A percentile compares a stretch with the other conserved stretches of the same genome.
phyloP scores from a whole-genome alignment of 2,329 filamentous ascomycete species.

The Zymoseptoria tritici region DNA sequence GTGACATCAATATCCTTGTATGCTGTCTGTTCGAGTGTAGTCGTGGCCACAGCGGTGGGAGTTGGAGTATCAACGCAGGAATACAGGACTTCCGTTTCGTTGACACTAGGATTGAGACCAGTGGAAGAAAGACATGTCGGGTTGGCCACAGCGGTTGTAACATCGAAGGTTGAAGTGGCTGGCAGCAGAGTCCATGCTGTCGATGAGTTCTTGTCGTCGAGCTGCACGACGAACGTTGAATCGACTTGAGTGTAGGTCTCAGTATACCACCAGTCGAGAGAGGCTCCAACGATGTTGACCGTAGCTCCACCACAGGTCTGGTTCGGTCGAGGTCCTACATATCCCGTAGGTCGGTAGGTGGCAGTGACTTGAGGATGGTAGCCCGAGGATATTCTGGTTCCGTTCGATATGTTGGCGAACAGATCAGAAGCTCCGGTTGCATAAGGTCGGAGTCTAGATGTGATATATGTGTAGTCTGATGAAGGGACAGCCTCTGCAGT shows the following conservation, averaged over 20 bases:
- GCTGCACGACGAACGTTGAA: conserved; percentile 27
- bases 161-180: conserved; percentile 27
- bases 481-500: neutral
- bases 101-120: conserved; percentile 14
- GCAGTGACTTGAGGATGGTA: conserved; percentile 1
- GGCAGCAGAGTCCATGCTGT: conserved; percentile 28
- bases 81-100: conserved; percentile 12
- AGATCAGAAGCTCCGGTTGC: neutral
- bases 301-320: conserved; percentile 24
- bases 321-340: neutral
- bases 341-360: neutral
- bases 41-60: conserved; percentile 26
- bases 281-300: conserved; percentile 29
- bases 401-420: neutral
- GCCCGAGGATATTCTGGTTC: neutral
- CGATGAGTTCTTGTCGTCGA: conserved; percentile 19
- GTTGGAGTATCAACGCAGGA: conserved; percentile 22
- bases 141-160: conserved; percentile 24
- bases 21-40: conserved; percentile 25
- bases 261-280: conserved; percentile 31
- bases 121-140: conserved; percentile 22
- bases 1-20: conserved; percentile 22
- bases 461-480: neutral
- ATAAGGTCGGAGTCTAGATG: neutral
- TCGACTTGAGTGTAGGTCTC: conserved; percentile 24